Evolutionary conservation across 1,284 basidiomycete species (phyloP).

Genomic region (Apiotrichum gamsii): DNA sequence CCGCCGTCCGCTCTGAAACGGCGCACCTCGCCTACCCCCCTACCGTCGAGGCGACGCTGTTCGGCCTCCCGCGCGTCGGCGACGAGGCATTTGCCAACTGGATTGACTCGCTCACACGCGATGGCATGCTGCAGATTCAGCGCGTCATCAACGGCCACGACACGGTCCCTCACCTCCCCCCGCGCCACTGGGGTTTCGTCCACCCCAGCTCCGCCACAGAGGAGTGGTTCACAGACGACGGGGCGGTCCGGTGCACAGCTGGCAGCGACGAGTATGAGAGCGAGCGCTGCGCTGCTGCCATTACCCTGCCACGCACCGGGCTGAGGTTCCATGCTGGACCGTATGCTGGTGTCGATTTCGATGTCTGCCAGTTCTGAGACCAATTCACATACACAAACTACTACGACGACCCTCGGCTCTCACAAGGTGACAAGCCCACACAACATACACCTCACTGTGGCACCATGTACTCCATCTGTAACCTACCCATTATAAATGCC

Average conservation of each 20-base stretch:
- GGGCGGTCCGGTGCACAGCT: background rate
- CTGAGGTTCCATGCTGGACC: background rate
- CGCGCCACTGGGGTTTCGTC: slow-evolving; percentile 18
- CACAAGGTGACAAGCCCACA: too few relatives aligned
- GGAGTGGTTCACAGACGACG: background rate
- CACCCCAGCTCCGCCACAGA: slow-evolving; percentile 18
- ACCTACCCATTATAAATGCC: too few relatives aligned
- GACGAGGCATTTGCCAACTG: slow-evolving; percentile 21
- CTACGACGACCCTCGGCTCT: too few relatives aligned
- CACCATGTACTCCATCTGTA: too few relatives aligned
- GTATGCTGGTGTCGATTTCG: background rate
- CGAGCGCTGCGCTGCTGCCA: background rate
- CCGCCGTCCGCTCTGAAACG: slow-evolving; percentile 21
- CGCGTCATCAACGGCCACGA: slow-evolving; percentile 27
- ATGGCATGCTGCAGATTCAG: slow-evolving; percentile 9
- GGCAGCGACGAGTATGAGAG: background rate
- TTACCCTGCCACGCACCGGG: background rate
- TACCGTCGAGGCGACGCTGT: slow-evolving; percentile 18
- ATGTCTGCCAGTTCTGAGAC: too few relatives aligned
- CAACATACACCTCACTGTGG: too few relatives aligned
- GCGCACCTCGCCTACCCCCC: slow-evolving; percentile 5
- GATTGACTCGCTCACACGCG: slow-evolving; percentile 17
- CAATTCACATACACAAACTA: too few relatives aligned
- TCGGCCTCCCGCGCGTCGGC: slow-evolving; percentile 28
- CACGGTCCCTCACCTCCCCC: slow-evolving; percentile 27